Conservation (phyloP, 768 basidiomycete genomes). For the Russula abietina region DNA sequence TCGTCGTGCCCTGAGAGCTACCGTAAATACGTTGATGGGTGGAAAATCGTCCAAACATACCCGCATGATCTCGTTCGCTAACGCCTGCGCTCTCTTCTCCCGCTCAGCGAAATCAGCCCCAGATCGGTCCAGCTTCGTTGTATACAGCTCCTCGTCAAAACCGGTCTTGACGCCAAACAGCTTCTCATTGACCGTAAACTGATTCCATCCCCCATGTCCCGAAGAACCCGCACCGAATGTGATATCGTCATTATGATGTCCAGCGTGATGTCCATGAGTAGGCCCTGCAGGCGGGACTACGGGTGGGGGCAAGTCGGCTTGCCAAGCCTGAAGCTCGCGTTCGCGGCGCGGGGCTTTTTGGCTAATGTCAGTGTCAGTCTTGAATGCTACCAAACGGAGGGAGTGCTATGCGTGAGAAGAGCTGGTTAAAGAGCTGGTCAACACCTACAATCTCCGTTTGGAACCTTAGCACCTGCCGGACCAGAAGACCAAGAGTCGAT, state of each 20-base stretch:
- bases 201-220: constrained; percentile 66
- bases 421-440: constrained; percentile 1
- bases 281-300: constrained; percentile 28
- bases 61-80: constrained; percentile 87
- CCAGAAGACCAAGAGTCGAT: constrained; percentile 71
- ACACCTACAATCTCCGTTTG: constrained; percentile 67
- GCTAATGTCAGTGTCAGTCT: constrained; percentile 77
- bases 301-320: constrained; percentile 38
- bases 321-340: constrained; percentile 81
- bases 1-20: constrained; percentile 46
- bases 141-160: constrained; percentile 93
- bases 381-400: constrained; percentile 47
- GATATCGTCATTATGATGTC: constrained; percentile 49
- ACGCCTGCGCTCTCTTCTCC: constrained; percentile 77
- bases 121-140: constrained; percentile 83
- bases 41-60: constrained; percentile 41
- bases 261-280: constrained; percentile 31
- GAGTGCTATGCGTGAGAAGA: neutral
- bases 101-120: constrained; percentile 83
- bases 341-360: constrained; percentile 50
- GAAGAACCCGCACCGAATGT: constrained; percentile 57
- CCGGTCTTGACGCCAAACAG: constrained; percentile 87
- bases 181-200: constrained; percentile 89
- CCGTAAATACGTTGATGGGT: constrained; percentile 2
- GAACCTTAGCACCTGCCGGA: constrained; percentile 60